Evolutionary conservation across 495 filamentous ascomycete species (phyloP).

Genomic region (Aspergillus mulundensis): DNA sequence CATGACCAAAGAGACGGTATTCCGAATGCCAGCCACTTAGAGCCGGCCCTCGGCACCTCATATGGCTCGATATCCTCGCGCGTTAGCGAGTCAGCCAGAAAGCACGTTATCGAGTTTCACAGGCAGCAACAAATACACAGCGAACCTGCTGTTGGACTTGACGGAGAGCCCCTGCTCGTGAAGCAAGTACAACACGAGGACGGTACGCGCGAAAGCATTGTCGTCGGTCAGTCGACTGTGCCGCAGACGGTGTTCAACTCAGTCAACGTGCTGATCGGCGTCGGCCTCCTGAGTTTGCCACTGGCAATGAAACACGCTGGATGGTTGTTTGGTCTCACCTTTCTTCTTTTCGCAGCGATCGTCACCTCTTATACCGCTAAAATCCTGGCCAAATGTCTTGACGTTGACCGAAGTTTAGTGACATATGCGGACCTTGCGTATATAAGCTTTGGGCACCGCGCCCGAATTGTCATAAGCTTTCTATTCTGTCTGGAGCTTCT

Average conservation of each 20-base stretch:
- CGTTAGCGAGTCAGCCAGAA: conserved; percentile 63
- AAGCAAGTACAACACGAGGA: conserved; percentile 83
- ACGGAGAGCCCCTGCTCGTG: conserved; percentile 74
- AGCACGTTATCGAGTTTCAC: conserved; percentile 67
- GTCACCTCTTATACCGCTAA: conserved; percentile 84
- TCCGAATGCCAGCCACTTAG: conserved; percentile 23
- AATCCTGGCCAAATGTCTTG: conserved; percentile 82
- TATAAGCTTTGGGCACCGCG: conserved; percentile 82
- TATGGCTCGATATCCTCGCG: conserved; percentile 74
- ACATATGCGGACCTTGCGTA: conserved; percentile 95
- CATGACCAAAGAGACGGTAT: conserved; percentile 17
- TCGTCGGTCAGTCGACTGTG: conserved; percentile 87
- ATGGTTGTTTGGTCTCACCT: conserved; percentile 78
- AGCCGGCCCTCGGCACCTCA: conserved; percentile 63
- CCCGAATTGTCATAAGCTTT: conserved; percentile 73
- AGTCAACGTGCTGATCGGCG: conserved; percentile 89
- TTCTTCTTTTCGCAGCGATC: conserved; percentile 67
- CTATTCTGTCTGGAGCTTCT: conserved; percentile 87
- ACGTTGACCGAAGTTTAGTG: conserved; percentile 72
- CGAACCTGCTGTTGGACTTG: conserved; percentile 51
- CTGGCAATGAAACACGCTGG: conserved; percentile 86
- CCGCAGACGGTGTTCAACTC: conserved; percentile 97
- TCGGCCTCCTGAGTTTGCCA: conserved; percentile 84
- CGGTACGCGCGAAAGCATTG: conserved; percentile 73
- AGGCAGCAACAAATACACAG: conserved; percentile 59